Conservation (phyloP, 2,329 filamentous ascomycete species). For the Nothophoma quercina region DNA sequence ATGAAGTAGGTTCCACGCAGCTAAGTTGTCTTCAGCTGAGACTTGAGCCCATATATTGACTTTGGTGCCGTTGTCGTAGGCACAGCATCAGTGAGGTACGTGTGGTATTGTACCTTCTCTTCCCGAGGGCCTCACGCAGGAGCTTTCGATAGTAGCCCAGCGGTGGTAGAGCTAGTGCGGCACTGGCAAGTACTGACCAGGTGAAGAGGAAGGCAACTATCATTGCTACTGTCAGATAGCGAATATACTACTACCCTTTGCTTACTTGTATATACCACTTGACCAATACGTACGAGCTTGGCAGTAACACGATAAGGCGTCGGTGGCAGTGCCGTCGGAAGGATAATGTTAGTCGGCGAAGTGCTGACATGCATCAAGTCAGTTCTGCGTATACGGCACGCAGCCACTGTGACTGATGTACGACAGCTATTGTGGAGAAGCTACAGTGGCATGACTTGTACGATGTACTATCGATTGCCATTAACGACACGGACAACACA, state of each 20-base stretch:
- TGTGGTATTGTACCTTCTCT: constrained; percentile 21
- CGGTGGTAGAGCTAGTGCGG: constrained; percentile 2
- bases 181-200: background rate
- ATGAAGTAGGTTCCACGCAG: constrained; percentile 56
- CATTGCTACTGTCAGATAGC: background rate
- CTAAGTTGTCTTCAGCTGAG: constrained; percentile 52
- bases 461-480: too few relatives aligned
- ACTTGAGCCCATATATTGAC: constrained; percentile 55
- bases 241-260: too few relatives aligned
- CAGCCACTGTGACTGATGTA: background rate
- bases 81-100: constrained; percentile 24
- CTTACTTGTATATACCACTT: background rate
- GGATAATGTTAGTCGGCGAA: background rate
- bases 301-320: background rate
- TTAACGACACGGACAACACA: too few relatives aligned
- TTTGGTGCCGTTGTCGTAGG: constrained; percentile 45
- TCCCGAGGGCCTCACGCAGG: constrained; percentile 27
- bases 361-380: background rate
- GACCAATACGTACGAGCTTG: background rate
- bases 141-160: constrained; percentile 34
- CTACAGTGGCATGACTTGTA: too few relatives aligned
- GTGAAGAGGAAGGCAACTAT: background rate
- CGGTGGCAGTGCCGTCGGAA: background rate
- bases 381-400: background rate
- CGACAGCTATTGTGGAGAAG: too few relatives aligned